These are phyloP conservation scores for Quercus suber DNA, from an alignment of 306 rosid species.

Conservation along the genomic window DNA sequence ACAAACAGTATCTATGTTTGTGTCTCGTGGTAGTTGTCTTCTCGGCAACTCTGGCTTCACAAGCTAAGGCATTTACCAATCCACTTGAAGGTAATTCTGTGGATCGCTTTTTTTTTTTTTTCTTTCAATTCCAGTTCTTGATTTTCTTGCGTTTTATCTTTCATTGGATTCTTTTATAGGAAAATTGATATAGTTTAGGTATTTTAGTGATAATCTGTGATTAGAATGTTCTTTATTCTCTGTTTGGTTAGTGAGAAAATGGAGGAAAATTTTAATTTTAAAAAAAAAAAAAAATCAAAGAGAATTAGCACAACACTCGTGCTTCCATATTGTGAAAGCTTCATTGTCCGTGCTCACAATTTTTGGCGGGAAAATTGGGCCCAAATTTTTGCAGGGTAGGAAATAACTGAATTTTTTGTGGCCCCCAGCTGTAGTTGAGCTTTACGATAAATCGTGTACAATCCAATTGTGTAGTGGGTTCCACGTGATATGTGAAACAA, in stretches of 20 bases:
- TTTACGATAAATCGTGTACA: too few relatives aligned
- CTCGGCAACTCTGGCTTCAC: conserved; percentile 44
- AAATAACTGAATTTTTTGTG: background rate
- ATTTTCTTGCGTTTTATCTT: background rate
- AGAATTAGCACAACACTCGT: too few relatives aligned
- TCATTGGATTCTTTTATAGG: background rate
- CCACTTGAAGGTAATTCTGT: conserved; percentile 51
- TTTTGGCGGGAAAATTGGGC: too few relatives aligned
- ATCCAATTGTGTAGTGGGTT: too few relatives aligned
- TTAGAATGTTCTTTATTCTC: background rate
- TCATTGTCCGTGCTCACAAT: too few relatives aligned
- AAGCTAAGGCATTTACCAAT: conserved; percentile 44
- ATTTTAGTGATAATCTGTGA: background rate
- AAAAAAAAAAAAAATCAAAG: too few relatives aligned
- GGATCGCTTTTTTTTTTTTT: background rate
- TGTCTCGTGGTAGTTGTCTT: conserved; percentile 32
- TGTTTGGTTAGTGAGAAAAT: conserved; percentile 20
- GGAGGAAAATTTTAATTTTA: too few relatives aligned
- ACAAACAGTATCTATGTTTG: conserved; percentile 6
- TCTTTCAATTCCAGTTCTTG: background rate
- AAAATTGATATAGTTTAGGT: background rate
- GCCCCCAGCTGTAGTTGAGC: too few relatives aligned
- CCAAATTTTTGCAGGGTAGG: conserved; percentile 9
- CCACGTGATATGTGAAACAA: too few relatives aligned
- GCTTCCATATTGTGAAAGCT: too few relatives aligned